Conservation (phyloP, 306 rosid species). For the Phaseolus lunatus region DNA sequence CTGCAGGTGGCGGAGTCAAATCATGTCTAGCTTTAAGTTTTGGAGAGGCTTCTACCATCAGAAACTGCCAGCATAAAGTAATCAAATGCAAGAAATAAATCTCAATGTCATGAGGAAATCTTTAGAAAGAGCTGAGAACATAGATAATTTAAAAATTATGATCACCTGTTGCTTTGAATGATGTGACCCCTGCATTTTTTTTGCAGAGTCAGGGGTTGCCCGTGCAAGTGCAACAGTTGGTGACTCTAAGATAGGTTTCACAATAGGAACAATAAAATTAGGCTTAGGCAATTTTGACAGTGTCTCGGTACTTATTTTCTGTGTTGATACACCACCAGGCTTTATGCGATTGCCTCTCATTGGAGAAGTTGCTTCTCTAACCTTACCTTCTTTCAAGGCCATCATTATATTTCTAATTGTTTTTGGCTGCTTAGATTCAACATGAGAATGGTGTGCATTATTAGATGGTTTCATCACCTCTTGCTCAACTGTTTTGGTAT, state of each 20-base stretch:
- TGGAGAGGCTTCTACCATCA: conserved; percentile 64
- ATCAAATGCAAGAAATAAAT: conserved; percentile 14
- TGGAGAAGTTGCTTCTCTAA: conserved; percentile 82
- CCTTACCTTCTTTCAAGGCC: conserved; percentile 84
- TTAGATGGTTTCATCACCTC: conserved; percentile 57
- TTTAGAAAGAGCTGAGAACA: conserved; percentile 5
- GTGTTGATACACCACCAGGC: conserved; percentile 57
- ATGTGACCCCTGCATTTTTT: conserved; percentile 61
- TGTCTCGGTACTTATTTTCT: conserved; percentile 60
- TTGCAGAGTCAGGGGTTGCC: conserved; percentile 66
- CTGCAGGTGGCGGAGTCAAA: conserved; percentile 61
- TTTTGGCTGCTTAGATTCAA: conserved; percentile 78
- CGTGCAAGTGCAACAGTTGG: conserved; percentile 55
- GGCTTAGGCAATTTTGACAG: conserved; percentile 76
- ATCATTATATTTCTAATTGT: conserved; percentile 85
- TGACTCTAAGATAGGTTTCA: conserved; percentile 68
- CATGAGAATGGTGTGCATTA: conserved; percentile 55
- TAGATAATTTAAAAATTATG: conserved; percentile 22
- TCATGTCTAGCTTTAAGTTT: conserved; percentile 73
- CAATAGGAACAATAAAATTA: conserved; percentile 56
- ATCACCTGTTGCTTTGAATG: conserved; percentile 80
- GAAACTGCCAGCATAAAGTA: conserved; percentile 58
- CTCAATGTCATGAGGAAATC: conserved; percentile 14
- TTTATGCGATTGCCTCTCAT: conserved; percentile 76
- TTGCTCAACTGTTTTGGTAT: conserved; percentile 54